Base-by-base conservation (phyloP, 352 stramenopile species). In the Globisporangium lucens region DNA sequence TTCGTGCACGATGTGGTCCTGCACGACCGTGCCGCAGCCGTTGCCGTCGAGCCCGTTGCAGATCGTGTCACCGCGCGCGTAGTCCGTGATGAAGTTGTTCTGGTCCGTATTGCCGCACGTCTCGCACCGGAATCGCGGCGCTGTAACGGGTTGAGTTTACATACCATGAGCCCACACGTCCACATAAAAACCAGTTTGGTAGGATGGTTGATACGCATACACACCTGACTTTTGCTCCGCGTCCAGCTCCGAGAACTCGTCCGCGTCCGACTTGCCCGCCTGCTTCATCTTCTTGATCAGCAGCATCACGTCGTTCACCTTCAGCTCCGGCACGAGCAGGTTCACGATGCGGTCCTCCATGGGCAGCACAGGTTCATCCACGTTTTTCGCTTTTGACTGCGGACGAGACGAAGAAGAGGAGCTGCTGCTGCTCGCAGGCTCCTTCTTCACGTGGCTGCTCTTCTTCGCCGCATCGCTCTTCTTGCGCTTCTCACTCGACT, bases 1-100 rank as follows among this genome's bases (percentile, higher is more conserved):
- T 87, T 99, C 97, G 70, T 98, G 94, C 75, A 98, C 96, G 38
- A 98, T 94, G 63, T 97, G 95, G 74, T 98, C 95, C 67, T 96
- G 89, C 29, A 97, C 93, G 33, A 99, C 95, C 0, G 89, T 98
- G 20, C 97, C 95, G 70, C 95, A 99, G 51, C 84, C 83, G 52
- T 89, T 94, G 46, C 95, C 88, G 63, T 96, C 88, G 35, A 91
- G 61, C 8, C 88, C 88, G 70, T 92, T 96, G 72, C 88, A 96
- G 63, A 96, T 93, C 38, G 88, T 96, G 70, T 96, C 88, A 35
- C 88, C 88, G 36, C 88, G 86, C 22, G 88, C 88, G 53, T 96
- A 96, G 75, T 96, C 88, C 38, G 86, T 94, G 69, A 96, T 93
- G 33, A 94, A 96, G 67, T 96, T 94, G 76, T 96, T 93, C 67